A percentile compares a stretch with the other conserved stretches of the same genome.
Evolutionary conservation across 768 basidiomycete genomes (phyloP).

Genomic region (Podaxis sp.): DNA sequence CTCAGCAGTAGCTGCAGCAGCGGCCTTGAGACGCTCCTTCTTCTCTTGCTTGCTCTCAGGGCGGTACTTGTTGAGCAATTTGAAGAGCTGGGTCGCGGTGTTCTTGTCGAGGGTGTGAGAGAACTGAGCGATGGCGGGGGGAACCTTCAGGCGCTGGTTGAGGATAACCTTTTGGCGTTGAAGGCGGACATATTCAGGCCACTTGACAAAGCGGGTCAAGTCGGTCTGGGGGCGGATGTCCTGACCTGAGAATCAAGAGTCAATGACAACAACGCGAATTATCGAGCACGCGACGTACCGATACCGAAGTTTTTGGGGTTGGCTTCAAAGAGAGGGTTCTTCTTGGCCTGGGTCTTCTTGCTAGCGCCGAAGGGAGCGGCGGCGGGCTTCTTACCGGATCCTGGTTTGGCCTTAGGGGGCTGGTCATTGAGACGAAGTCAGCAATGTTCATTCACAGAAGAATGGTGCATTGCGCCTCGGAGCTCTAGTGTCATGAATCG

Average conservation of each 20-base stretch:
- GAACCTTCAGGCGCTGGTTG: slow-evolving; percentile 95
- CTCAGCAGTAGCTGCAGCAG: slow-evolving; percentile 76
- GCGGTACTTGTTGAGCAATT: slow-evolving; percentile 96
- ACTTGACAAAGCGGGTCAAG: slow-evolving; percentile 97
- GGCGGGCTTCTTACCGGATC: slow-evolving; percentile 81
- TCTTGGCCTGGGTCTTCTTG: slow-evolving; percentile 72
- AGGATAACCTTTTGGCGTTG: slow-evolving; percentile 99
- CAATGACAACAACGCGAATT: background rate
- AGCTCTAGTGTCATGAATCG: slow-evolving; percentile 49
- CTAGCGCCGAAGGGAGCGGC: slow-evolving; percentile 79
- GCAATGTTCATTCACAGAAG: slow-evolving; percentile 31
- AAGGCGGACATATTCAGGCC: slow-evolving; percentile 98
- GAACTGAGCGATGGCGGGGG: slow-evolving; percentile 97
- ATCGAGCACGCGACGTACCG: slow-evolving; percentile 48
- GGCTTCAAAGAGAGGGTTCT: slow-evolving; percentile 96
- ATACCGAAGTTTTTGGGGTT: slow-evolving; percentile 93
- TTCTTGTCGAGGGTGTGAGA: slow-evolving; percentile 98
- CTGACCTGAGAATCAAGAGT: slow-evolving; percentile 59
- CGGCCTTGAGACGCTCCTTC: slow-evolving; percentile 84
- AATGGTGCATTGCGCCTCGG: slow-evolving; percentile 42
- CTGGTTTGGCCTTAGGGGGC: slow-evolving; percentile 74
- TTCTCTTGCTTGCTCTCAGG: slow-evolving; percentile 97
- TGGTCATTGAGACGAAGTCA: slow-evolving; percentile 90
- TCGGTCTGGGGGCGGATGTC: slow-evolving; percentile 88
- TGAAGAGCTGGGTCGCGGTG: slow-evolving; percentile 97